phyloP scores from a whole-genome alignment of 2,329 filamentous ascomycete species.

The Fusarium austroafricanum region DNA sequence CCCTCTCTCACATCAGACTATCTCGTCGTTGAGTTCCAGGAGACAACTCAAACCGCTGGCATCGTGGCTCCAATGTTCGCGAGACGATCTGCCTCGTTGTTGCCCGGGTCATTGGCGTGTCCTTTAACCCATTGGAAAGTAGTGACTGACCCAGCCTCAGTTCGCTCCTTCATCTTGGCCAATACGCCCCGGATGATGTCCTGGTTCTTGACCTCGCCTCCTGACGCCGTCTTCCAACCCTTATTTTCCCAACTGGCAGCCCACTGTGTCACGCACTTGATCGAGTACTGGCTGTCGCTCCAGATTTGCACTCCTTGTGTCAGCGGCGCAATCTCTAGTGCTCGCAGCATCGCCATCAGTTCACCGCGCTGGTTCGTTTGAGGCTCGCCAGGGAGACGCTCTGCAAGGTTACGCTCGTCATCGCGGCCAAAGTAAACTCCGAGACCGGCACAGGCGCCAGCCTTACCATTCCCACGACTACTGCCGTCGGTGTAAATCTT shows the following conservation, averaged over 20 bases:
- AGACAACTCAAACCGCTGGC: slow-evolving; percentile 18
- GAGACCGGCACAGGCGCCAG: slow-evolving; percentile 67
- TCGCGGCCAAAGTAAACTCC: slow-evolving; percentile 71
- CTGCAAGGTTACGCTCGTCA: slow-evolving; percentile 75
- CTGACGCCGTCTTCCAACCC: slow-evolving; percentile 79
- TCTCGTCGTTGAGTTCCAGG: neutral
- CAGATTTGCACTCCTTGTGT: slow-evolving; percentile 79
- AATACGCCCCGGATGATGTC: slow-evolving; percentile 83
- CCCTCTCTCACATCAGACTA: neutral
- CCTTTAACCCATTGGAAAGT: slow-evolving; percentile 92
- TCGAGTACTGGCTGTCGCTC: slow-evolving; percentile 91
- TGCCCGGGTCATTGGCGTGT: slow-evolving; percentile 78
- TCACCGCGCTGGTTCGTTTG: slow-evolving; percentile 99
- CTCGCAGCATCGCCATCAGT: slow-evolving; percentile 86
- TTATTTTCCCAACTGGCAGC: slow-evolving; percentile 79
- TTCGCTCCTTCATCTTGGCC: slow-evolving; percentile 75
- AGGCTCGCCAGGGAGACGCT: slow-evolving; percentile 75
- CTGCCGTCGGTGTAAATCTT: slow-evolving; percentile 73
- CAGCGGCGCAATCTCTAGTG: slow-evolving; percentile 78
- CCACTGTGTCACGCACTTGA: slow-evolving; percentile 90
- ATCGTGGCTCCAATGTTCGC: slow-evolving; percentile 66
- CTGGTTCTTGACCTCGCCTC: slow-evolving; percentile 83
- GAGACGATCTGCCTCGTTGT: slow-evolving; percentile 81
- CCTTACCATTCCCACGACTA: slow-evolving; percentile 67
- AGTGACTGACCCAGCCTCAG: slow-evolving; percentile 69